phyloP scores from a whole-genome alignment of 768 basidiomycete genomes.

The Cystobasidium tubakii region DNA sequence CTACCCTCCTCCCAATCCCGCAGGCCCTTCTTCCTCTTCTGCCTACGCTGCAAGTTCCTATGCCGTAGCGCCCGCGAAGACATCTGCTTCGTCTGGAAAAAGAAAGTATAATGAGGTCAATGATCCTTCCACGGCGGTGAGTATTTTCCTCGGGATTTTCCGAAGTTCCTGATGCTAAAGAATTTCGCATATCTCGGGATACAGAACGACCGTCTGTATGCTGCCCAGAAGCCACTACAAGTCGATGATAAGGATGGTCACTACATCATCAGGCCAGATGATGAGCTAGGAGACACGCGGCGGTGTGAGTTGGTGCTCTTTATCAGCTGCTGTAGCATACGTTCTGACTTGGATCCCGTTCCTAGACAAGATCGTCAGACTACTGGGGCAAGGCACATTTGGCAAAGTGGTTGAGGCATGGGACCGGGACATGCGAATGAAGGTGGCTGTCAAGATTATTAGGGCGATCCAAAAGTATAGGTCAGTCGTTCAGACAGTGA shows the following conservation, averaged over 20 bases:
- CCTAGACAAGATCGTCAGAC: conserved; percentile 80
- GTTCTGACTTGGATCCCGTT: background rate
- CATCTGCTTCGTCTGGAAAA: background rate
- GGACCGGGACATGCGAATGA: conserved; percentile 65
- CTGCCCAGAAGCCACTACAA: background rate
- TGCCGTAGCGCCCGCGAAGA: background rate
- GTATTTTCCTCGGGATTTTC: background rate
- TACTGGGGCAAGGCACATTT: conserved; percentile 95
- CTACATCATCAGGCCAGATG: conserved; percentile 88
- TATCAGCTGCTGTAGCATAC: background rate
- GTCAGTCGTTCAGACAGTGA: background rate
- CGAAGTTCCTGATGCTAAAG: background rate
- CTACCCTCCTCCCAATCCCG: background rate
- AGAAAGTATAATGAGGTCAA: conserved; percentile 33
- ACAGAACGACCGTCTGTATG: conserved; percentile 16
- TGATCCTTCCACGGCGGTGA: conserved; percentile 26
- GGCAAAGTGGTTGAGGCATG: conserved; percentile 95
- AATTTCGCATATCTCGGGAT: background rate
- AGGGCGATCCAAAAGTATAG: conserved; percentile 91
- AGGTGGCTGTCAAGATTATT: conserved; percentile 97
- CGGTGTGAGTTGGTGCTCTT: conserved; percentile 60
- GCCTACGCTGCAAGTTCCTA: background rate
- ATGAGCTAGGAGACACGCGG: conserved; percentile 63
- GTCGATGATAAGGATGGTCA: conserved; percentile 99
- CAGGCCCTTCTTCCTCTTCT: background rate